A percentile compares a stretch with the other conserved stretches of the same genome.
Evolutionary conservation across 2,329 filamentous ascomycete species (phyloP).

Genomic region (Paracamarosporium sp.): DNA sequence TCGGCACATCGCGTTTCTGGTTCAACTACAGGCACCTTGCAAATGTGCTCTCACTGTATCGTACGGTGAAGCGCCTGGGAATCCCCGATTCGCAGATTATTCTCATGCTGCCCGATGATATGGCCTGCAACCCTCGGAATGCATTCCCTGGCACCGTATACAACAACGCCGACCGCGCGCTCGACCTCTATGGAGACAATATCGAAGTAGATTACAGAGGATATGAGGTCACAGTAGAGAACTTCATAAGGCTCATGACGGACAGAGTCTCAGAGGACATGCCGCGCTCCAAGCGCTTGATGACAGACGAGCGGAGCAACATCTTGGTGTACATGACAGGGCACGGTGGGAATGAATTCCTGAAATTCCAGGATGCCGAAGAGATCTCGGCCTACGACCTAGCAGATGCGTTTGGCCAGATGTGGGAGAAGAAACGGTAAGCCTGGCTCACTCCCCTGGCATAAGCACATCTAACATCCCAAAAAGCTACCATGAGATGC

Average conservation of each 20-base stretch:
- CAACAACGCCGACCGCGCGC: constrained; percentile 94
- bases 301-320: constrained; percentile 95
- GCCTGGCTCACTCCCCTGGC: constrained; percentile 2
- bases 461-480: not conserved
- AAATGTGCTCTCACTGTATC: constrained; percentile 96
- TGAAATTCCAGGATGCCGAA: constrained; percentile 98
- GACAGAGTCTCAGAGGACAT: constrained; percentile 95
- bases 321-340: constrained; percentile 99
- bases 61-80: constrained; percentile 95
- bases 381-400: constrained; percentile 97
- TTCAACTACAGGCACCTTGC: constrained; percentile 99
- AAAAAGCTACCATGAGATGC: constrained; percentile 85
- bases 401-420: constrained; percentile 97
- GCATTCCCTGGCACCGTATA: constrained; percentile 98
- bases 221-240: constrained; percentile 98
- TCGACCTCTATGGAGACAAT: constrained; percentile 97
- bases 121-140: constrained; percentile 99
- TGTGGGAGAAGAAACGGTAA: constrained; percentile 99
- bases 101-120: constrained; percentile 99
- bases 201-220: constrained; percentile 98
- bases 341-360: constrained; percentile 94
- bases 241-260: constrained; percentile 94
- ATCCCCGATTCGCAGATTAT: constrained; percentile 99
- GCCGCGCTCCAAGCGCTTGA: constrained; percentile 88
- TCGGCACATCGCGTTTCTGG: constrained; percentile 98